Conservation (phyloP, 2,329 filamentous ascomycete genomes). For the Exophiala calicioides region DNA sequence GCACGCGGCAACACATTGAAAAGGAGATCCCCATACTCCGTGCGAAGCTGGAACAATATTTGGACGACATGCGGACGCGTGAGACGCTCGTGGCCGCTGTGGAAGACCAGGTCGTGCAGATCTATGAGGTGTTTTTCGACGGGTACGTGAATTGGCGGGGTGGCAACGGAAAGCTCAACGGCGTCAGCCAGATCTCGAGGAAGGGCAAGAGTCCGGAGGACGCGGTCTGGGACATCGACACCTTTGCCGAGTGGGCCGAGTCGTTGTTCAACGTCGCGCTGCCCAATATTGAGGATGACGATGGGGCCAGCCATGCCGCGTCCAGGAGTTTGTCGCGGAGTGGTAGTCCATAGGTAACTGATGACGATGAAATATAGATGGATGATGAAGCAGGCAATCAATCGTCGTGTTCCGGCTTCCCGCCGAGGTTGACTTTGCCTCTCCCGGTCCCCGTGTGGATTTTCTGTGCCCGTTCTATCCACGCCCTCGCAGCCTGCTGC, state of each 20-base stretch:
- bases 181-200: conserved; percentile 38
- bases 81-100: conserved; percentile 68
- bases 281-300: conserved; percentile 34
- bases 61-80: conserved; percentile 64
- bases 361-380: background rate
- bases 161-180: conserved; percentile 35
- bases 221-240: conserved; percentile 65
- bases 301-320: conserved; percentile 34
- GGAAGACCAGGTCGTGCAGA: conserved; percentile 62
- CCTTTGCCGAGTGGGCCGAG: conserved; percentile 64
- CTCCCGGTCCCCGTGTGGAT: conserved; percentile 49
- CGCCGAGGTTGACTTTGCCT: conserved; percentile 35
- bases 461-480: conserved; percentile 54
- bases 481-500: conserved; percentile 47
- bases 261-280: conserved; percentile 54
- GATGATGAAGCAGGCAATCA: background rate
- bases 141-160: conserved; percentile 38
- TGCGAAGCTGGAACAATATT: conserved; percentile 60
- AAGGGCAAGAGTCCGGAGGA: conserved; percentile 64
- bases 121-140: conserved; percentile 66
- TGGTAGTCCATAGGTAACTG: conserved; percentile 17
- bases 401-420: conserved; percentile 3
- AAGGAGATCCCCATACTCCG: conserved; percentile 60
- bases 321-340: conserved; percentile 29
- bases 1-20: conserved; percentile 57